Evolutionary conservation across 225 moss, liverwort and hornwort genomes (phyloP), one percentile per base, ranked within the genome.

Genomic region (Polytrichum formosum): DNA sequence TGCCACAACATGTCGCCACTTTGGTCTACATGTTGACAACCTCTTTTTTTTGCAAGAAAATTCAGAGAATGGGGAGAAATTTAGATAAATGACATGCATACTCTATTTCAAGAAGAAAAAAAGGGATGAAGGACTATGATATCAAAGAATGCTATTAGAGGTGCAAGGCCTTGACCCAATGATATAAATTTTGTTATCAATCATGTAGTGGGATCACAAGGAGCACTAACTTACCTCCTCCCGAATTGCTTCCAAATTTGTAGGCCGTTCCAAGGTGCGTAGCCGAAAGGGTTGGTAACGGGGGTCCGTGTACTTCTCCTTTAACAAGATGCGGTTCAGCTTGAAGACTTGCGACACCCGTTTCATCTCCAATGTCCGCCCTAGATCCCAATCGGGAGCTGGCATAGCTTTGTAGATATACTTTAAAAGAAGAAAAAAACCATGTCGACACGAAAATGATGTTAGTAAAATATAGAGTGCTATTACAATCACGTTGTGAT

Each of bases 231-330:
- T 5, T 27, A 93, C 93, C 90, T 93, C 91, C 70, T 83, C 79
- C 28, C 63, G 73, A n/a, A 93, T 85, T 54, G 85, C 80, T 30
- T 91, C 84, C 23, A 93, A 58, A 68, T 90, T 93, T 6, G 84
- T 88, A 61, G 91, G 86, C n/a, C 83, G 74, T 70, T 91, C 88
- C 3, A 86, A 8, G 2, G 84, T 81, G 22, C 80, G 76, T 5
- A 91, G 79, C 29, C 77, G 78, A 18, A 90, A 93, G 18, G 93
- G 93, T 73, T 90, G 93, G 81, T 72, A 76, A 31, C 68, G 84
- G 1, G 81, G 86, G 61, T 93, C 86, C 6, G 76, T 68, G n/a
- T 91, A 91, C 46, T 91, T 93, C 25, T 90, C 78, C 55, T 84
- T 86, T 64, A 93, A 26, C 55, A 91, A 56, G 55, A 83, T 73